Base-by-base conservation (phyloP, 2,329 filamentous ascomycete species). In the Dactylellina haptotyla region DNA sequence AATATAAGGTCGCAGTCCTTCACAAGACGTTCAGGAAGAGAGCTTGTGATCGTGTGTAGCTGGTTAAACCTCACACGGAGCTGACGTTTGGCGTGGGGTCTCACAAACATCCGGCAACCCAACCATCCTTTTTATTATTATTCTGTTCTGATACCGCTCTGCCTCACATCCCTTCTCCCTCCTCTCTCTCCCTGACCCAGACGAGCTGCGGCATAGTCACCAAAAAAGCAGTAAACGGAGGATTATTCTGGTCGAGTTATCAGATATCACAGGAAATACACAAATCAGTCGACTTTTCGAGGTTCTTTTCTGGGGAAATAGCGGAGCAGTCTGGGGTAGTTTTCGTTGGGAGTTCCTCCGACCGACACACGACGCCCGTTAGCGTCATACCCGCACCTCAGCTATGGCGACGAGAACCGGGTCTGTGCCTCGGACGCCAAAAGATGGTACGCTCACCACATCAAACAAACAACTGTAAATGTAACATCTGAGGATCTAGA, bases 371-470 rank as follows among this genome's bases (percentile, higher is more conserved):
- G 43, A 32, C 34, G 18, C 53, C 23, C 16, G n/a, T 18, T 26
- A 46, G 56, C 39, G 56, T 48, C 39, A 59, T 59, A 41, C 2
- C 16, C 14, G 23, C 28, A 48, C 41, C 45, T 32, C 25, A 51
- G 26, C 25, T 32, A 69, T 69, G 64, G 64, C 64, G 64, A 69
- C 64, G 28, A 69, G 64, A 69, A 56, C 54, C 46, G 48, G 30
- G 25, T 69, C 64, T 3, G 56, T 69, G 28, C 64, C 64, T 37
- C 45, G 64, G 56, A 69, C 64, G 37, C 64, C 64, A 2, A 69
- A 69, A 62, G 64, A 69, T 28, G 43, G 64, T 69, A 67, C 39
- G 45, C 53, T 59, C 53, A 58, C 62, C 41, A 66, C 37, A 32
- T 23, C 28, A 57, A 26, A 51, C 12, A 5, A 54, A 16, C 18